Conservation (phyloP, 202 grass and related monocot genomes). For the Sporobolus alterniflorus region DNA sequence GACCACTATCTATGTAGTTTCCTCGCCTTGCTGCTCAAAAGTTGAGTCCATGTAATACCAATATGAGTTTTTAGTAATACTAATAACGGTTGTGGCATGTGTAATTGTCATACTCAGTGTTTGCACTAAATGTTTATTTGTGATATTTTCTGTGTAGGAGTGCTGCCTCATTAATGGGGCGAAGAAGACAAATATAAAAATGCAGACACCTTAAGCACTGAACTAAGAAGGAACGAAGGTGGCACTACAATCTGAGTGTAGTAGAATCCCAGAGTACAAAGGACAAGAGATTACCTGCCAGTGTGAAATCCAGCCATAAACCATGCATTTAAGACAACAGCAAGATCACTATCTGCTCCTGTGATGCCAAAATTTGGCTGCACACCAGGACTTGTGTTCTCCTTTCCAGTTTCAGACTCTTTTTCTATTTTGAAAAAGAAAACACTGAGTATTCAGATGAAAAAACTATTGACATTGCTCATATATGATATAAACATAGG, state of each 20-base stretch:
- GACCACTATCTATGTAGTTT: background rate
- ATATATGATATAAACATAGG: background rate
- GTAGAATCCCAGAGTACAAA: background rate
- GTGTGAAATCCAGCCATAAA: constrained; percentile 90
- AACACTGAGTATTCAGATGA: background rate
- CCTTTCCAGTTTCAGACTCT: constrained; percentile 38
- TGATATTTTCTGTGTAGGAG: background rate
- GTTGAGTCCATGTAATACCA: background rate
- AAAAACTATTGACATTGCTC: background rate
- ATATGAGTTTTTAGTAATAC: background rate
- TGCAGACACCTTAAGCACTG: too few relatives aligned
- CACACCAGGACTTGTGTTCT: constrained; percentile 34
- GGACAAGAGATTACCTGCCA: constrained; percentile 62
- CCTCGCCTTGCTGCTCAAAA: background rate
- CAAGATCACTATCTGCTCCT: constrained; percentile 56
- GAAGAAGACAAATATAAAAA: too few relatives aligned
- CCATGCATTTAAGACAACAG: constrained; percentile 78
- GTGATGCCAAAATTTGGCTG: constrained; percentile 31
- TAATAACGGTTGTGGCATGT: background rate
- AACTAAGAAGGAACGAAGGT: background rate
- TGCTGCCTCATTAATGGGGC: too few relatives aligned
- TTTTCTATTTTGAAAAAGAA: constrained; percentile 32
- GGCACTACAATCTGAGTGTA: constrained; percentile 6
- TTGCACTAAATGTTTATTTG: background rate
- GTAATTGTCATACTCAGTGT: background rate